phyloP scores from a whole-genome alignment of 371 early-diverging fungal genomes.

The Mortierella sp. region DNA sequence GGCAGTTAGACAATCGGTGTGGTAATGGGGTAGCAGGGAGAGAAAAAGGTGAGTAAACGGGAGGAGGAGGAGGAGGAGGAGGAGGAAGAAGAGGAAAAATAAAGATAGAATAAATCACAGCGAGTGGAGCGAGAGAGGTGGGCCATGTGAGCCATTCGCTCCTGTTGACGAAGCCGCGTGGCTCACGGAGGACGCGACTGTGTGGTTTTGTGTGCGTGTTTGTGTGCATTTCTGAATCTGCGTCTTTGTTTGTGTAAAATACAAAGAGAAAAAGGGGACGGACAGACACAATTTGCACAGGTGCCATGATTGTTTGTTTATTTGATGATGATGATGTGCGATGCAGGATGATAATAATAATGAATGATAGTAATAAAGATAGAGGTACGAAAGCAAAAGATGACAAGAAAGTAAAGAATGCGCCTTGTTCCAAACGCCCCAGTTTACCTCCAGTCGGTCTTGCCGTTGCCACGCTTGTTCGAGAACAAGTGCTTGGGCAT shows the following conservation, averaged over 20 bases:
- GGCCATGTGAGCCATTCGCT: background rate
- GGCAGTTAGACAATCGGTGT: background rate
- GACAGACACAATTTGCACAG: background rate
- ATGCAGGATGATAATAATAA: background rate
- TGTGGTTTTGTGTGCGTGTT: constrained; percentile 9
- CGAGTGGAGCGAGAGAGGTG: background rate
- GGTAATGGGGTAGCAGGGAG: background rate
- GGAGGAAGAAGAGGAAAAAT: background rate
- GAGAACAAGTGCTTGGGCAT: constrained; percentile 98
- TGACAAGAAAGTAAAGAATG: background rate
- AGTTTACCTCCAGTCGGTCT: constrained; percentile 87
- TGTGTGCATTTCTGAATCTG: background rate
- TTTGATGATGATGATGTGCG: background rate
- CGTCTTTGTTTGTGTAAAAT: background rate
- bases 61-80: no score
- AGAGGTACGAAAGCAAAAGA: no score
- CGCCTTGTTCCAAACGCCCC: background rate
- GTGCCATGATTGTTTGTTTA: background rate
- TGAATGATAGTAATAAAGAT: background rate
- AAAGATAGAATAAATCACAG: background rate
- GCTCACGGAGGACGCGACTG: background rate
- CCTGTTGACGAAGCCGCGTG: background rate
- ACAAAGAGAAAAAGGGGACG: background rate
- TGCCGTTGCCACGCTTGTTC: constrained; percentile 91
- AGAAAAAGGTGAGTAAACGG: background rate